phyloP scores from a whole-genome alignment of 2,329 filamentous ascomycete genomes.

The Epichloe elymi region DNA sequence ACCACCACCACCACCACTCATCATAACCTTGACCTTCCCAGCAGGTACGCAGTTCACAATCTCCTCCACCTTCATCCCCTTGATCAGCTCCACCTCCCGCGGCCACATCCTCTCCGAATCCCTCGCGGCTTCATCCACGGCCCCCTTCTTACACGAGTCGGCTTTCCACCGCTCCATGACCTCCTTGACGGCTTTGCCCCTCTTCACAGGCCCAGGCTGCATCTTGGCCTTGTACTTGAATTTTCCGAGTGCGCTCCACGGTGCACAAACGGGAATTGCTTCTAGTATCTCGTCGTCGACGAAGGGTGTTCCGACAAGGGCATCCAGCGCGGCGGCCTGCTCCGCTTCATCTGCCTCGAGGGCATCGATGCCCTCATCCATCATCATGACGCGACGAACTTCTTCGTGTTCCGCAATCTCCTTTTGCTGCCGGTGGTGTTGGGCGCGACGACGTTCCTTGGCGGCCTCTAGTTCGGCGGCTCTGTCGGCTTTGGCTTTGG shows the following conservation, averaged over 20 bases:
- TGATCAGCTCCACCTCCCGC: slow-evolving; percentile 72
- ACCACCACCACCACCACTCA: slow-evolving; percentile 38
- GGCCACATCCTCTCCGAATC: slow-evolving; percentile 73
- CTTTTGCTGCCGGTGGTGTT: slow-evolving; percentile 66
- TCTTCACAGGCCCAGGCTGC: slow-evolving; percentile 80
- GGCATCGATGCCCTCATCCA: slow-evolving; percentile 44
- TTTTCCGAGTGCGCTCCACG: slow-evolving; percentile 48
- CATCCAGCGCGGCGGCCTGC: slow-evolving; percentile 46
- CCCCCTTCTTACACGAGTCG: slow-evolving; percentile 44
- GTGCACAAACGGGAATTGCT: slow-evolving; percentile 49
- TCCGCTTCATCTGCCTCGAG: slow-evolving; percentile 47
- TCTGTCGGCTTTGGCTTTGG: slow-evolving; percentile 56
- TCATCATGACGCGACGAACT: slow-evolving; percentile 43
- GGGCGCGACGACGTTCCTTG: slow-evolving; percentile 61
- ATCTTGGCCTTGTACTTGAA: slow-evolving; percentile 94
- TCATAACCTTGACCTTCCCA: slow-evolving; percentile 67
- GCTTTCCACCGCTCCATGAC: slow-evolving; percentile 70
- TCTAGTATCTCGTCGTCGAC: slow-evolving; percentile 73
- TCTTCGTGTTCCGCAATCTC: slow-evolving; percentile 69
- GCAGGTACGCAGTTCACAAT: slow-evolving; percentile 71
- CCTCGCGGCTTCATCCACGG: slow-evolving; percentile 44
- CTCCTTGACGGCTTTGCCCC: slow-evolving; percentile 87
- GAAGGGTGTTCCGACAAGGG: slow-evolving; percentile 63
- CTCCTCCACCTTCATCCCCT: slow-evolving; percentile 68
- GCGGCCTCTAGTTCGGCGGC: slow-evolving; percentile 51